Evolutionary conservation across 805 yeast species (phyloP).

Genomic region (Clavispora fructus): DNA sequence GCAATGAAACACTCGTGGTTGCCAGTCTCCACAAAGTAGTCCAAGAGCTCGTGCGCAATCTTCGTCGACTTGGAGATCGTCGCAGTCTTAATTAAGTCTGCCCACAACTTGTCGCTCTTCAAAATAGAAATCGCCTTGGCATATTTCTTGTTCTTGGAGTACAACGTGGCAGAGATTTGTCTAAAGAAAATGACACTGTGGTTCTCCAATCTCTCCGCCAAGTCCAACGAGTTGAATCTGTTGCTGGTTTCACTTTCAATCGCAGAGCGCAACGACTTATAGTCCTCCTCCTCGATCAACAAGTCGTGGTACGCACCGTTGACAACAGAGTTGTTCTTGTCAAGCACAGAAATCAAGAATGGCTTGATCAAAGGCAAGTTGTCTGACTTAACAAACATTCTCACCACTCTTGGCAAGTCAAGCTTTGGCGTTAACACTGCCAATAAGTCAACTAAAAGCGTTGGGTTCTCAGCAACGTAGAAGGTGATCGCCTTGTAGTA

Average conservation of each 20-base stretch:
- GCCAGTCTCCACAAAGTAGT: constrained; percentile 94
- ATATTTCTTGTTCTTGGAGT: constrained; percentile 93
- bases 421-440: constrained; percentile 81
- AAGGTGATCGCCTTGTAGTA: constrained; percentile 96
- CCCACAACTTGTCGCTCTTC: constrained; percentile 91
- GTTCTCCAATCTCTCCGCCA: constrained; percentile 89
- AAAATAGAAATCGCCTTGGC: constrained; percentile 80
- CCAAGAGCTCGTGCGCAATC: constrained; percentile 81
- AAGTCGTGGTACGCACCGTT: constrained; percentile 94
- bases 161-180: constrained; percentile 91
- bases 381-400: constrained; percentile 91
- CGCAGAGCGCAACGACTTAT: constrained; percentile 80
- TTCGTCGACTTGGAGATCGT: constrained; percentile 71
- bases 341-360: constrained; percentile 85
- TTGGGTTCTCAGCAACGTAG: constrained; percentile 88
- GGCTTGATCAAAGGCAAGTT: constrained; percentile 95
- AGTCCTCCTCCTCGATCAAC: constrained; percentile 93
- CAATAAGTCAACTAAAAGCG: constrained; percentile 79
- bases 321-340: constrained; percentile 84
- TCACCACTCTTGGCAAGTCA: constrained; percentile 90
- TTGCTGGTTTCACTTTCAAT: constrained; percentile 76
- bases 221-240: constrained; percentile 85
- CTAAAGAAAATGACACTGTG: constrained; percentile 90
- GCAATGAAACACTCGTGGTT: constrained; percentile 95
- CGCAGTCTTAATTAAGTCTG: constrained; percentile 90